Base-by-base conservation (phyloP, 208 protist genomes). In the Crithidia fasciculata region DNA sequence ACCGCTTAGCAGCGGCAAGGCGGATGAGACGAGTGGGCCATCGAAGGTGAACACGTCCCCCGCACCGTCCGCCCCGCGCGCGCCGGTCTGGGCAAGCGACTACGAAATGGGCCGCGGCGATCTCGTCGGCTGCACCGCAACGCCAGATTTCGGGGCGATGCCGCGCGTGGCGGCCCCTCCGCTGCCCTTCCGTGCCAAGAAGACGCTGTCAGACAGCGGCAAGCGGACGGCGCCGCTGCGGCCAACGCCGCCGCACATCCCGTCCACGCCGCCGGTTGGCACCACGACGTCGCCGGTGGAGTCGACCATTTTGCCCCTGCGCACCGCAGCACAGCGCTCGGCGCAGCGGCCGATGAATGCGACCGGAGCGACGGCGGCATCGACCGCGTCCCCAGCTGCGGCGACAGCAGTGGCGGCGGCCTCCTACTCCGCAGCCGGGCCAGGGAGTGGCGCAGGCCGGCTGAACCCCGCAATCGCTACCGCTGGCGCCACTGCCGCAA, bases 51-150 rank as follows among this genome's bases (percentile, higher is more conserved):
- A 67, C 53, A 74, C 76, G 10, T 59, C 61, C 5, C 53, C 74
- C 5, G 61, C 61, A 3, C 43, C 55, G 1, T 13, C 52, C n/a
- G 36, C 63, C 37, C 28, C 76, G n/a, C 62, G 73, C 10, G 36
- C 73, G 6, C 66, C 67, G 15, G 73, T 72, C 2, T 78, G 69
- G 76, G 4, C 69, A 13, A 64, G 61, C 15, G 76, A 74, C 43
- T 74, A 74, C 64, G 76, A 76, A 43, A 55, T 74, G 54, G 74
- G 49, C 16, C 63, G 44, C 40, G 54, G 36, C 2, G 49, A 62
- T 18, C 36, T 57, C 8, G 49, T 64, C 36, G 57, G 68, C n/a
- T 64, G 45, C 55, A 36, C 68, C 36, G 15, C 55, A 28, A 19
- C 65, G 41, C 18, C 65, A 2, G 65, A 70, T 19, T 70, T 71